phyloP scores from a whole-genome alignment of 768 basidiomycete species.

The Ramaria rubella region DNA sequence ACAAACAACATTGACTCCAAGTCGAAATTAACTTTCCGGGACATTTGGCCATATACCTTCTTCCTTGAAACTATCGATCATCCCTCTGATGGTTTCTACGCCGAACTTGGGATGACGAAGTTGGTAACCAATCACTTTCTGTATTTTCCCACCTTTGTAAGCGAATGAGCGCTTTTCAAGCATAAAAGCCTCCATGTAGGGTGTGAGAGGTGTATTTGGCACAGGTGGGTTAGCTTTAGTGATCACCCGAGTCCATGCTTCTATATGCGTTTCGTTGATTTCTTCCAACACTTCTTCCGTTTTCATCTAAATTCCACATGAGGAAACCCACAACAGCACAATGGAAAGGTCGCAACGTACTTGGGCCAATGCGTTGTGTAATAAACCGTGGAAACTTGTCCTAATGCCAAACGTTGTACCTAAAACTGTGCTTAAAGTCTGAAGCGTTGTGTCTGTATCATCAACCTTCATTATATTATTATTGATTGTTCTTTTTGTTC shows the following conservation, averaged over 20 bases:
- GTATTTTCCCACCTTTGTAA: slow-evolving; percentile 67
- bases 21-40: neutral
- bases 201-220: slow-evolving; percentile 61
- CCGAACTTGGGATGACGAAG: slow-evolving; percentile 57
- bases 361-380: slow-evolving; percentile 63
- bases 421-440: slow-evolving; percentile 58
- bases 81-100: slow-evolving; percentile 55
- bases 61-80: slow-evolving; percentile 74
- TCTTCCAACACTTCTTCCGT: slow-evolving; percentile 71
- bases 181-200: slow-evolving; percentile 72
- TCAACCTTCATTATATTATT: slow-evolving; percentile 45
- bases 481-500: slow-evolving; percentile 9
- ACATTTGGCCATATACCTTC: slow-evolving; percentile 48
- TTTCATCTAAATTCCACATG: slow-evolving; percentile 38
- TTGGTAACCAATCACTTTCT: slow-evolving; percentile 62
- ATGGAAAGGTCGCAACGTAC: slow-evolving; percentile 27
- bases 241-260: slow-evolving; percentile 80
- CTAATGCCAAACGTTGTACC: slow-evolving; percentile 71
- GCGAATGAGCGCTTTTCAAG: slow-evolving; percentile 65
- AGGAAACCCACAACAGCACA: neutral
- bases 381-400: slow-evolving; percentile 71
- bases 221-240: slow-evolving; percentile 62
- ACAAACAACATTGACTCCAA: neutral
- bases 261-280: slow-evolving; percentile 79
- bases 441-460: slow-evolving; percentile 63